phyloP scores from a whole-genome alignment of 345 rosid genomes.

The Hirschfeldia incana region DNA sequence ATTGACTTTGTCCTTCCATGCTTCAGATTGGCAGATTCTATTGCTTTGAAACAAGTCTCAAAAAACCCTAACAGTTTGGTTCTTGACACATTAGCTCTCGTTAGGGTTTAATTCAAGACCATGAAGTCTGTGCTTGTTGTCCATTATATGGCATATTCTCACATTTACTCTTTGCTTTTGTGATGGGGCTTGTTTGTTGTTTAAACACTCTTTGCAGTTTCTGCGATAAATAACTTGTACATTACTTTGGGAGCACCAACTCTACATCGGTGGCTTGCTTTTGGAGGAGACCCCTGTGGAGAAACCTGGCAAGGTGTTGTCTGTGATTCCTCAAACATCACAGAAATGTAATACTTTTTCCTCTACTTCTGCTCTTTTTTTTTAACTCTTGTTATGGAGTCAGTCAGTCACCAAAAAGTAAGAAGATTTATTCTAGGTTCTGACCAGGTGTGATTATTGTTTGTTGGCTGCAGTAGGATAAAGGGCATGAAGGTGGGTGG shows the following conservation, averaged over 20 bases:
- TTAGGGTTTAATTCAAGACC: conserved; percentile 28
- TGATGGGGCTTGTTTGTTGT: not conserved
- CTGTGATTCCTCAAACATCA: conserved; percentile 76
- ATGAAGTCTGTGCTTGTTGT: not conserved
- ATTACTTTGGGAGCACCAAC: conserved; percentile 65
- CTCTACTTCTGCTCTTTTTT: not conserved
- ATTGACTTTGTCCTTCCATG: not conserved
- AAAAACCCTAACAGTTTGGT: conserved; percentile 12
- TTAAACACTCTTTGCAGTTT: conserved; percentile 43
- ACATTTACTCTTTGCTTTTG: not conserved
- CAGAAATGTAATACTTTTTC: conserved; percentile 51
- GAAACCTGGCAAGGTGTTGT: conserved; percentile 84
- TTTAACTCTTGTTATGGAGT: conserved; percentile 25
- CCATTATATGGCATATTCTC: not conserved
- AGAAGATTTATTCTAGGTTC: conserved; percentile 10
- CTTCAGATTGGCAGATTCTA: conserved; percentile 9
- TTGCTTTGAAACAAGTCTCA: not conserved
- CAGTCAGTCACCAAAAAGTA: not conserved
- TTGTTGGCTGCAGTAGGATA: conserved; percentile 59
- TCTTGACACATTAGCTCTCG: conserved; percentile 2
- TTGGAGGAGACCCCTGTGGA: conserved; percentile 95
- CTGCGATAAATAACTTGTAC: conserved; percentile 69
- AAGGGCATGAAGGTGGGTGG: conserved; percentile 67
- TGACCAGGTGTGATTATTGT: conserved; percentile 24
- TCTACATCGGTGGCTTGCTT: conserved; percentile 61